Evolutionary conservation across 495 filamentous ascomycete species (phyloP), one percentile per base, ranked within the genome.

Genomic region (Podospora fimiseda): DNA sequence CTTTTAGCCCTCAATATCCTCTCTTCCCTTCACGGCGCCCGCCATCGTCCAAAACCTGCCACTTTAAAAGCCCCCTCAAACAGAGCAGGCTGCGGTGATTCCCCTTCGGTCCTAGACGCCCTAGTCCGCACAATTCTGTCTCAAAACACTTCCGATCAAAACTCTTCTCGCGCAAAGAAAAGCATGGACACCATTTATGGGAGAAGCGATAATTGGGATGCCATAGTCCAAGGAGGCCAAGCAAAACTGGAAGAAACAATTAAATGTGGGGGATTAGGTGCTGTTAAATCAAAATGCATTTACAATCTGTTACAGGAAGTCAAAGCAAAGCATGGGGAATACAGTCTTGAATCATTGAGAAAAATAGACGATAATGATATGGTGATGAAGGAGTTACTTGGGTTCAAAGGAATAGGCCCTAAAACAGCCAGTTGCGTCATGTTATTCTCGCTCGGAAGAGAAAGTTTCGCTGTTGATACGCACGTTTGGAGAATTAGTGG

Each of bases 391-490:
- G 80, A 85, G 54, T 73, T 96, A 14, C 76, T 84, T 50, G 80
- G 80, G 43, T 91, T 86, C 53, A 80, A 81, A 3, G 91, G 91
- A 20, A 88, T 96, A 41, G 91, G 90, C 0, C 81, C 85, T 49
- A 96, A 95, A 70, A 95, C 91, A 0, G 90, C 90, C 13, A 83
- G 84, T 22, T 96, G 91, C 60, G 87, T 90, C 18, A 57, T 86
- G 16, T 72, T 92, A 4, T 92, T 92, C 69, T 89, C 86, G 60
- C 76, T 90, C 44, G 76, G 80, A 41, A 77, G 84, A 1, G 80
- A 84, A 3, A 83, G 79, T 59, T 90, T 90, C 60, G 86, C 88
- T 0, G 88, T 92, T n/a, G 88, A 92, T 58, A 92, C 88, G 0
- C 88, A 92, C 59, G 86, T 90, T 30, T 83, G 82, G 61, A 80